Evolutionary conservation across 805 yeast genomes (phyloP).

Genomic region (Cyberlindnera amylophila): DNA sequence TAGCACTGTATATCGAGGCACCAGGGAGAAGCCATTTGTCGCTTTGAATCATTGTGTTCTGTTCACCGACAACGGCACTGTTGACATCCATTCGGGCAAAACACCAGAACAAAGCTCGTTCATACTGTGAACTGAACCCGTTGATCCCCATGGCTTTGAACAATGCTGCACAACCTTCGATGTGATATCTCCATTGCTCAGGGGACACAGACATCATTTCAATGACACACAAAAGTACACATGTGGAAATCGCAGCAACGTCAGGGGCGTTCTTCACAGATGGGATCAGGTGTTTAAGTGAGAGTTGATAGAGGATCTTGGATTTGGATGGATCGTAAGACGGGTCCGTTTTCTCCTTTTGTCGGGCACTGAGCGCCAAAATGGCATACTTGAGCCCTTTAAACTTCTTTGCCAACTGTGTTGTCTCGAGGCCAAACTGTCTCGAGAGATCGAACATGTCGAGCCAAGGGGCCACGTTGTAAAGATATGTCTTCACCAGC

Average conservation of each 20-base stretch:
- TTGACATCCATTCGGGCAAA: conserved; percentile 41
- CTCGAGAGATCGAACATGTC: conserved; percentile 36
- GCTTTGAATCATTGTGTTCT: conserved; percentile 33
- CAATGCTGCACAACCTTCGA: conserved; percentile 37
- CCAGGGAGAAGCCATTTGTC: conserved; percentile 35
- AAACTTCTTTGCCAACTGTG: conserved; percentile 38
- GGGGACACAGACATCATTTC: conserved; percentile 40
- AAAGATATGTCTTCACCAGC: conserved; percentile 33
- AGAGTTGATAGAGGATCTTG: conserved; percentile 31
- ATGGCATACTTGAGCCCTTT: conserved; percentile 30
- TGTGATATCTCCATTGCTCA: conserved; percentile 36
- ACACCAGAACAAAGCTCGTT: conserved; percentile 41
- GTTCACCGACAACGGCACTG: conserved; percentile 35
- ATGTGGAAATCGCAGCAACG: conserved; percentile 32
- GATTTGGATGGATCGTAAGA: conserved; percentile 28
- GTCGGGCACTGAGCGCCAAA: conserved; percentile 33
- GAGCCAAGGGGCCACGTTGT: conserved; percentile 37
- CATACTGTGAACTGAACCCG: conserved; percentile 34
- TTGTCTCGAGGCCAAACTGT: conserved; percentile 33
- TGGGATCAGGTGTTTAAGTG: conserved; percentile 33
- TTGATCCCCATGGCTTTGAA: conserved; percentile 36
- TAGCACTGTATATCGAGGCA: conserved; percentile 23
- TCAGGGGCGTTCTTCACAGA: conserved; percentile 31
- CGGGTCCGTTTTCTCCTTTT: conserved; percentile 29
- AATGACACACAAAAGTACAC: conserved; percentile 39